Evolutionary conservation across 495 filamentous ascomycete species (phyloP).

Genomic region (Penicillium tannophilum): DNA sequence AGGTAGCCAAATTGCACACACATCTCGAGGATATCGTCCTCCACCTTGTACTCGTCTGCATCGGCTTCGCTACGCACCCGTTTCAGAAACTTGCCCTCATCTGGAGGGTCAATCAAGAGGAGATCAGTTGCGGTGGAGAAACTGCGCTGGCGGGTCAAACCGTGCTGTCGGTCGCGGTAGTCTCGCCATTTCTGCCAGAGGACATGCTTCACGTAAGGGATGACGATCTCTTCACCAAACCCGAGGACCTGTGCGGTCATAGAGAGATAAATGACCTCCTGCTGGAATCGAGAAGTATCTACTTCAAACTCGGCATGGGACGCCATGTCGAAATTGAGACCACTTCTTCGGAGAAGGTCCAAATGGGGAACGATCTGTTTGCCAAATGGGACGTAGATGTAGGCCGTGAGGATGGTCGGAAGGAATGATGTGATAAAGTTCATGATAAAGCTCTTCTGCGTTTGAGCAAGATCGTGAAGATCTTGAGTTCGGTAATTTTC

Average conservation of each 20-base stretch:
- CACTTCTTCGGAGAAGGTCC: conserved; percentile 64
- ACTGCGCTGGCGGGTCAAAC: conserved; percentile 20
- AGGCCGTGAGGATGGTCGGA: conserved; percentile 88
- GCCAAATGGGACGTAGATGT: conserved; percentile 94
- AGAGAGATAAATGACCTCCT: conserved; percentile 94
- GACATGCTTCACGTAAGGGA: conserved; percentile 78
- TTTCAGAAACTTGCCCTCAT: conserved; percentile 73
- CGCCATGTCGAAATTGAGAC: conserved; percentile 26
- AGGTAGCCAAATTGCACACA: conserved; percentile 68
- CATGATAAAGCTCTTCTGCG: conserved; percentile 88
- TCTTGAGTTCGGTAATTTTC: conserved; percentile 92
- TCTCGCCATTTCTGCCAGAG: conserved; percentile 42
- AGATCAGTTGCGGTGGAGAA: conserved; percentile 33
- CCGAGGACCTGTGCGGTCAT: conserved; percentile 90
- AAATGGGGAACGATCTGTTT: conserved; percentile 79
- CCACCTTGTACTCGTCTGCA: conserved; percentile 80
- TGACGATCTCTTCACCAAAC: conserved; percentile 79
- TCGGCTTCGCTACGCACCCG: conserved; percentile 81
- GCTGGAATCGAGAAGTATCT: conserved; percentile 77
- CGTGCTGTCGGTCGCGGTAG: conserved; percentile 28
- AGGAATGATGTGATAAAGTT: conserved; percentile 97
- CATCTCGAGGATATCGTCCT: conserved; percentile 50
- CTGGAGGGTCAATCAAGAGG: conserved; percentile 55
- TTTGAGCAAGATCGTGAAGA: conserved; percentile 77
- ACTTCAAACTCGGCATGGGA: conserved; percentile 60